These are phyloP conservation scores for Fusarium napiforme DNA, from an alignment of 2,329 filamentous ascomycete species.

Conservation along the genomic window DNA sequence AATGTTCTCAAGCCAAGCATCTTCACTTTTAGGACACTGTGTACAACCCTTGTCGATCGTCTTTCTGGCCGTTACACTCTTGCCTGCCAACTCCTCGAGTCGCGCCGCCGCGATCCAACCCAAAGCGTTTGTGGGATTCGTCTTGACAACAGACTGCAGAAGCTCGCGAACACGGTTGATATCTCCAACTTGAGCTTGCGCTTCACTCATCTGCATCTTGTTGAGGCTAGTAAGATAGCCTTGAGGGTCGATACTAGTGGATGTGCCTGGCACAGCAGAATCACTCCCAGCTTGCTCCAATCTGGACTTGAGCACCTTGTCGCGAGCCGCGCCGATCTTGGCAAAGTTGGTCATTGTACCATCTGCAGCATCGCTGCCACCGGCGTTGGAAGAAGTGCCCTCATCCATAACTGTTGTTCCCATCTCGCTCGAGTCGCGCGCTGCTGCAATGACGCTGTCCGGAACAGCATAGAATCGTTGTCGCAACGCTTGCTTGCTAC, in stretches of 20 bases:
- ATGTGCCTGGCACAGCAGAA: slow-evolving; percentile 76
- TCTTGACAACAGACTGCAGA: slow-evolving; percentile 96
- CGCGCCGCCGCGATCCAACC: slow-evolving; percentile 96
- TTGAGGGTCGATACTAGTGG: slow-evolving; percentile 92
- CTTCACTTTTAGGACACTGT: slow-evolving; percentile 92
- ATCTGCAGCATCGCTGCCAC: slow-evolving; percentile 65
- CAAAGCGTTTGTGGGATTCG: slow-evolving; percentile 92
- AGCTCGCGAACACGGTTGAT: slow-evolving; percentile 93
- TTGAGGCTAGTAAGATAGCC: slow-evolving; percentile 94
- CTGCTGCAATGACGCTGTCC: slow-evolving; percentile 91
- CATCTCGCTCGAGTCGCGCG: slow-evolving; percentile 81
- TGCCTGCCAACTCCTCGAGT: slow-evolving; percentile 91
- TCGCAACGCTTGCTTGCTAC: slow-evolving; percentile 83
- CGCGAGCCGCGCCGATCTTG: slow-evolving; percentile 93
- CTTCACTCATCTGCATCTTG: slow-evolving; percentile 81
- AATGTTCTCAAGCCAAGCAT: slow-evolving; percentile 96
- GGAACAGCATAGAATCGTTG: slow-evolving; percentile 96
- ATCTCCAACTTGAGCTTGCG: slow-evolving; percentile 88
- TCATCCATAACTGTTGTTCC: slow-evolving; percentile 91
- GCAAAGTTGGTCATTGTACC: slow-evolving; percentile 98
- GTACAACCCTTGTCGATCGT: slow-evolving; percentile 90
- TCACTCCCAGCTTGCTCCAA: slow-evolving; percentile 84
- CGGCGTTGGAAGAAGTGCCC: slow-evolving; percentile 57
- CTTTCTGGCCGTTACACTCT: slow-evolving; percentile 87
- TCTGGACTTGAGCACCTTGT: slow-evolving; percentile 95